phyloP scores from a whole-genome alignment of 352 stramenopile species.

The Globisporangium nunn region DNA sequence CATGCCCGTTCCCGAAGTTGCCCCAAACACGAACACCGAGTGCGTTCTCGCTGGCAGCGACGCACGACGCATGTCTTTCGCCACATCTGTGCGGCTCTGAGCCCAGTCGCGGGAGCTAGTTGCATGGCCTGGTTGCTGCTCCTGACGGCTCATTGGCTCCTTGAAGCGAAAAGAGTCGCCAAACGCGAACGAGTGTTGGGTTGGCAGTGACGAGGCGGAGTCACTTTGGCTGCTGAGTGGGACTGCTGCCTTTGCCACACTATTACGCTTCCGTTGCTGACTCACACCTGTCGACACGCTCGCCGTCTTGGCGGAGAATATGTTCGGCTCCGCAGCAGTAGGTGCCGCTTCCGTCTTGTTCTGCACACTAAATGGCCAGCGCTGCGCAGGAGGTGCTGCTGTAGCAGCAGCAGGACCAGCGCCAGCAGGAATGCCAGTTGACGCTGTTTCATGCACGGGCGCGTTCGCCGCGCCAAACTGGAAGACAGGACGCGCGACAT shows the following conservation, averaged over 20 bases:
- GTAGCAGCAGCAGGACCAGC: neutral
- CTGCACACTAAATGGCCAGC: neutral
- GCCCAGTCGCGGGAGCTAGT: neutral
- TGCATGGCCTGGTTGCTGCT: neutral
- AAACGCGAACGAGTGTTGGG: neutral
- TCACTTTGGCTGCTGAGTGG: too few relatives aligned
- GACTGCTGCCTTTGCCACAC: too few relatives aligned
- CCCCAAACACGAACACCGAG: conserved; percentile 9
- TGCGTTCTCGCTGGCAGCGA: neutral
- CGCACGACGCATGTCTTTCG: neutral
- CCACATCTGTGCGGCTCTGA: too few relatives aligned
- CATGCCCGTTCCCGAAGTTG: neutral
- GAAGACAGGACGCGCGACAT: conserved; percentile 1
- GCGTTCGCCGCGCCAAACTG: conserved; percentile 1
- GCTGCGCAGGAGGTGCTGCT: neutral
- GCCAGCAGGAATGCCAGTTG: too few relatives aligned
- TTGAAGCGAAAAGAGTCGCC: neutral
- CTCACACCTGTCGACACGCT: neutral
- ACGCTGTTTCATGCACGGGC: neutral
- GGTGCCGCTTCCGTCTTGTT: neutral
- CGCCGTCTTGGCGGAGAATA: neutral
- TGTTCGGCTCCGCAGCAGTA: neutral
- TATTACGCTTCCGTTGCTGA: too few relatives aligned
- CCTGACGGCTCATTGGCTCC: neutral
- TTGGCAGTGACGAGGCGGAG: too few relatives aligned